phyloP scores from a whole-genome alignment of 148 eudicot species.

The Silene conica region DNA sequence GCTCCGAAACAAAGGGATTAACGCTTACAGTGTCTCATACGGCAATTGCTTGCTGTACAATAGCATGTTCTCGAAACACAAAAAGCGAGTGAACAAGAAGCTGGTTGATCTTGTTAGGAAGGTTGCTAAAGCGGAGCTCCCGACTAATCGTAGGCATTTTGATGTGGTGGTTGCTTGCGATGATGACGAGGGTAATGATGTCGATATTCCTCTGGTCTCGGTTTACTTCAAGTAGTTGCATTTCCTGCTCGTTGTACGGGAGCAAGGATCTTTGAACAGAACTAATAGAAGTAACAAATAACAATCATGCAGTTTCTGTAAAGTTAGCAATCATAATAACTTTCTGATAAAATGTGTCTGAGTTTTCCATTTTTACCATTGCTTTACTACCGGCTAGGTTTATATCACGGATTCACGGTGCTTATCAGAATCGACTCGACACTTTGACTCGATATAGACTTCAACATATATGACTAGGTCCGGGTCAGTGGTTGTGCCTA shows the following conservation, averaged over 20 bases:
- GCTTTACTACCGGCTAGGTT: no score
- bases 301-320: neutral
- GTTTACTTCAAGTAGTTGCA: conserved; percentile 40
- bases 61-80: conserved; percentile 51
- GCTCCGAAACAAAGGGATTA: conserved; percentile 54
- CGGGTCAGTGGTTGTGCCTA: no score
- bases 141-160: conserved; percentile 41
- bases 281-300: neutral
- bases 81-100: conserved; percentile 51
- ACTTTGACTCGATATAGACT: no score
- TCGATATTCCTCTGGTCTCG: conserved; percentile 56
- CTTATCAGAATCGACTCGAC: no score
- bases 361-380: neutral
- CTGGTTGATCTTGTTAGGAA: conserved; percentile 45
- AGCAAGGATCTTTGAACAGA: conserved; percentile 9
- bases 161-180: conserved; percentile 58
- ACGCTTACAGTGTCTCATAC: conserved; percentile 62
- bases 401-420: no score
- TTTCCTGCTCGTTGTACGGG: neutral
- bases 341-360: conserved; percentile 2
- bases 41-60: conserved; percentile 68
- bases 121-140: conserved; percentile 50
- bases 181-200: conserved; percentile 51
- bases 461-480: no score
- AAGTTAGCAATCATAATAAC: neutral